Conservation (phyloP, 2,329 filamentous ascomycete genomes). For the Ophiocordyceps unilateralis region DNA sequence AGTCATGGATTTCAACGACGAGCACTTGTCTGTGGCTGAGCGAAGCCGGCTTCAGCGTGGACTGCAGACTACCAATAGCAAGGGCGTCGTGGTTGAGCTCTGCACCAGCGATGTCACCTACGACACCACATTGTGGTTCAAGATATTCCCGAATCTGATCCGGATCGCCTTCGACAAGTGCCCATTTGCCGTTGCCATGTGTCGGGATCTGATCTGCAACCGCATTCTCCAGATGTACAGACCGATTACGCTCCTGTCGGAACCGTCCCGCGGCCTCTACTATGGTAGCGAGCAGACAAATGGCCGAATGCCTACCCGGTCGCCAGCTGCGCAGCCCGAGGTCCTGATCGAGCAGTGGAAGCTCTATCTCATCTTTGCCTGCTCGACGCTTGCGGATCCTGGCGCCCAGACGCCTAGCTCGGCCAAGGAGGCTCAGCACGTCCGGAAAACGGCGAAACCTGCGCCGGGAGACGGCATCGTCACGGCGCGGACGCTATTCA, state of each 20-base stretch:
- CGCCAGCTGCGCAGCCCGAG: conserved; percentile 59
- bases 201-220: conserved; percentile 82
- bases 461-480: conserved; percentile 60
- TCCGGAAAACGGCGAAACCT: conserved; percentile 60
- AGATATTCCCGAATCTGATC: conserved; percentile 91
- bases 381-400: conserved; percentile 79
- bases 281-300: conserved; percentile 44
- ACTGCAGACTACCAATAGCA: conserved; percentile 65
- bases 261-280: conserved; percentile 48
- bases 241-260: conserved; percentile 61
- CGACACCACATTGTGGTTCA: conserved; percentile 91
- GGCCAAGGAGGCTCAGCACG: conserved; percentile 49
- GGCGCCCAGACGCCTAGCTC: conserved; percentile 32
- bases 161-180: conserved; percentile 81
- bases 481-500: conserved; percentile 77
- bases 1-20: conserved; percentile 84
- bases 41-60: conserved; percentile 82
- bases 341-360: conserved; percentile 96
- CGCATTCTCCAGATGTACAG: conserved; percentile 87
- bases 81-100: conserved; percentile 78
- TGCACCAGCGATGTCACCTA: conserved; percentile 93
- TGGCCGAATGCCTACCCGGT: conserved; percentile 31
- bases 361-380: conserved; percentile 89
- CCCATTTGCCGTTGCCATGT: conserved; percentile 77
- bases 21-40: conserved; percentile 80